These are phyloP conservation scores for Torulaspora indica DNA, from an alignment of 805 yeast genomes.

Conservation along the genomic window DNA sequence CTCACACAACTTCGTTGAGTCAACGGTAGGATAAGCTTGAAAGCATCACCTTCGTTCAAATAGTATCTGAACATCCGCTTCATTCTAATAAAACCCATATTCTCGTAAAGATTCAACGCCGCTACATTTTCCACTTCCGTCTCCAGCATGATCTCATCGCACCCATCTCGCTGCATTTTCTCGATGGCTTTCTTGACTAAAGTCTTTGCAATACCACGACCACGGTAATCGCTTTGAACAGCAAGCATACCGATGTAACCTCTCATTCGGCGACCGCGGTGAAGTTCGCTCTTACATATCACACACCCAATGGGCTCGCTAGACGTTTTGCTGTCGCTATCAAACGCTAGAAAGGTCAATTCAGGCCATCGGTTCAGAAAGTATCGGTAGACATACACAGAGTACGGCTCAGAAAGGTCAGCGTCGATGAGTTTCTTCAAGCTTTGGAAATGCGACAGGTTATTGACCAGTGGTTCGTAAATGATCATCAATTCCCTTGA, in stretches of 20 bases:
- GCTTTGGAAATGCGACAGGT: slow-evolving; percentile 40
- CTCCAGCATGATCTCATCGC: slow-evolving; percentile 90
- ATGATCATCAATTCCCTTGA: slow-evolving; percentile 11
- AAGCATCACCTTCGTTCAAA: slow-evolving; percentile 90
- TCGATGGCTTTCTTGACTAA: slow-evolving; percentile 60
- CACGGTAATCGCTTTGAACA: slow-evolving; percentile 65
- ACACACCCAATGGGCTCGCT: slow-evolving; percentile 67
- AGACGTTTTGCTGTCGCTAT: slow-evolving; percentile 23
- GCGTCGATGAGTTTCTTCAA: slow-evolving; percentile 56
- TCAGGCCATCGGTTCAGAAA: slow-evolving; percentile 90
- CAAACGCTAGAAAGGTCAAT: slow-evolving; percentile 62
- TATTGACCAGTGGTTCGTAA: slow-evolving; percentile 27
- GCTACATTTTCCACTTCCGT: slow-evolving; percentile 79
- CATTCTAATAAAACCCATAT: slow-evolving; percentile 67
- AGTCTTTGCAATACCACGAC: slow-evolving; percentile 74
- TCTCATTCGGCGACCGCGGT: slow-evolving; percentile 59
- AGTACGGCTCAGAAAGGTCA: slow-evolving; percentile 90
- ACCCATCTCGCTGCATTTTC: slow-evolving; percentile 56
- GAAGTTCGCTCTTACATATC: slow-evolving; percentile 75
- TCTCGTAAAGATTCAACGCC: slow-evolving; percentile 66
- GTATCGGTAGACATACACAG: slow-evolving; percentile 86
- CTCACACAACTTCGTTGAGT: slow-evolving; percentile 54
- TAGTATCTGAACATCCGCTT: slow-evolving; percentile 83
- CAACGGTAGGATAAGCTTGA: slow-evolving; percentile 75
- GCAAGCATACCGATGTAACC: slow-evolving; percentile 98